Evolutionary conservation across 495 filamentous ascomycete genomes (phyloP).

Genomic region (Xeromyces bisporus): DNA sequence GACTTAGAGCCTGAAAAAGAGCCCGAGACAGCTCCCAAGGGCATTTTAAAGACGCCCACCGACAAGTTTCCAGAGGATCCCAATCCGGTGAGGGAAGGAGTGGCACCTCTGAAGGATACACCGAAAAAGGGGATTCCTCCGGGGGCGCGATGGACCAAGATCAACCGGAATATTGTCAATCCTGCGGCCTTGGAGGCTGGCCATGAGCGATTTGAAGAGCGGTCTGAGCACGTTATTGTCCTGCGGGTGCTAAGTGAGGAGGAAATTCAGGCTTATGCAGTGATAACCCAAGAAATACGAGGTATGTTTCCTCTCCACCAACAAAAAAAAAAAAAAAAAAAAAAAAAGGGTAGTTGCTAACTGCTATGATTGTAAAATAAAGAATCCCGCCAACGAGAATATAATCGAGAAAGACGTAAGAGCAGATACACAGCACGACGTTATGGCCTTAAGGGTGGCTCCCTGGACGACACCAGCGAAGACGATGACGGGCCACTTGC

Average conservation of each 20-base stretch:
- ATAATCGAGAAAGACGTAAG: slow-evolving; percentile 18
- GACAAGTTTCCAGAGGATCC: slow-evolving; percentile 66
- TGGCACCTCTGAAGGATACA: slow-evolving; percentile 70
- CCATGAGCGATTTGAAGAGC: slow-evolving; percentile 67
- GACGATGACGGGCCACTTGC: slow-evolving; percentile 14
- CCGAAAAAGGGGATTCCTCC: slow-evolving; percentile 55
- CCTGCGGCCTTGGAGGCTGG: slow-evolving; percentile 59
- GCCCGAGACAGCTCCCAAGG: slow-evolving; percentile 34
- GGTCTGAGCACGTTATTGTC: slow-evolving; percentile 72
- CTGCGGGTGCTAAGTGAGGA: slow-evolving; percentile 62
- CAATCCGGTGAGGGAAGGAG: slow-evolving; percentile 67
- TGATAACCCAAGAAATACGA: slow-evolving; percentile 58
- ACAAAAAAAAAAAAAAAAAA: no score
- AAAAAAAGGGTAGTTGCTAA: no score
- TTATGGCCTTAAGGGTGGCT: slow-evolving; percentile 15
- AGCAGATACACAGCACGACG: slow-evolving; percentile 17
- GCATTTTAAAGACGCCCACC: slow-evolving; percentile 55
- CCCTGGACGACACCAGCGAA: slow-evolving; percentile 23
- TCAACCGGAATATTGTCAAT: slow-evolving; percentile 67
- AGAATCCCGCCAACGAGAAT: slow-evolving; percentile 21
- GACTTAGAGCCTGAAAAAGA: slow-evolving; percentile 19
- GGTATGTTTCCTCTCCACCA: slow-evolving; percentile 43
- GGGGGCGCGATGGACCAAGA: slow-evolving; percentile 77
- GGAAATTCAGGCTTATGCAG: slow-evolving; percentile 65
- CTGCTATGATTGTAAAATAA: no score